These are phyloP conservation scores for Aspergillus baeticus DNA, from an alignment of 495 filamentous ascomycete species.

Conservation along the genomic window DNA sequence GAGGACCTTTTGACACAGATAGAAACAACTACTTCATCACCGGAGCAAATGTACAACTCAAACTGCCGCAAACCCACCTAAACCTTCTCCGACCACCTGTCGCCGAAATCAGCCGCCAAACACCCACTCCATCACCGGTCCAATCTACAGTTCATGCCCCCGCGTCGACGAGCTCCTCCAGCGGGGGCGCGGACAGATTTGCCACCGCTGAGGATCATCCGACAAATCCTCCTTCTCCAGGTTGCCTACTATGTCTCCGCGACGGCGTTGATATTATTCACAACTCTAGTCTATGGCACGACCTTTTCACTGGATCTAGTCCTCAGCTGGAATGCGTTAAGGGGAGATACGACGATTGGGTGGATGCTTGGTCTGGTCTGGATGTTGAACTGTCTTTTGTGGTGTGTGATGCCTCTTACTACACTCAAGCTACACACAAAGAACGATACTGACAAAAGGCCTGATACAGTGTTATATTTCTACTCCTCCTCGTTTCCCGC, in stretches of 20 bases:
- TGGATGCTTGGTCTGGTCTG: constrained; percentile 90
- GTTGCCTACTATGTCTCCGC: constrained; percentile 75
- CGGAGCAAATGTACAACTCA: not conserved
- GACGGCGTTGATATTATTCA: constrained; percentile 81
- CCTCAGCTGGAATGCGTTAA: constrained; percentile 75
- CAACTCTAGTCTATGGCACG: constrained; percentile 75
- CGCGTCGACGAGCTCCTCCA: constrained; percentile 74
- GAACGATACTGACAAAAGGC: not conserved
- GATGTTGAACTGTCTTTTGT: constrained; percentile 72
- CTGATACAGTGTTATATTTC: constrained; percentile 61
- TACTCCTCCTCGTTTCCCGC: constrained; percentile 76
- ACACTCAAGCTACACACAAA: too few relatives aligned
- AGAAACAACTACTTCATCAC: not conserved
- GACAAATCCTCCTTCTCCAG: constrained; percentile 87
- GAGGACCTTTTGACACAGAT: not conserved
- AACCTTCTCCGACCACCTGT: not conserved
- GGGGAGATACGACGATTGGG: constrained; percentile 87
- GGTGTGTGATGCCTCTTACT: constrained; percentile 50
- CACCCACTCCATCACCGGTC: not conserved
- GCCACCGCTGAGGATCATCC: constrained; percentile 78
- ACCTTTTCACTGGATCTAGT: constrained; percentile 69
- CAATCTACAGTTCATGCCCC: constrained; percentile 57
- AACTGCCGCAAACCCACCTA: not conserved
- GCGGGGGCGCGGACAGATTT: constrained; percentile 78
- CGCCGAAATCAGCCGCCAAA: not conserved